Conservation (phyloP, 768 basidiomycete species). For the Psilocybe subaeruginosa region DNA sequence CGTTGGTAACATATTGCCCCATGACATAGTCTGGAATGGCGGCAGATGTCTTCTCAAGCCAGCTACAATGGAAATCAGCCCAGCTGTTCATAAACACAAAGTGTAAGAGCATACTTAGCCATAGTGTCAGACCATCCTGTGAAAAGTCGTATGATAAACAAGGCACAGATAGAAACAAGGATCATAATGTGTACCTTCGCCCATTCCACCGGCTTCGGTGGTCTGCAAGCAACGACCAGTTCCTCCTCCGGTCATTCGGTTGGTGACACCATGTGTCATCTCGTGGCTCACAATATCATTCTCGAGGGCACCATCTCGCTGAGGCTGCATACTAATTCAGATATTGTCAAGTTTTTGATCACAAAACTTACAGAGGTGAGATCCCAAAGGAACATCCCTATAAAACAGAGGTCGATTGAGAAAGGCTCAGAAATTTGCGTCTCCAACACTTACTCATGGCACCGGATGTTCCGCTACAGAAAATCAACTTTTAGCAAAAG, state of each 20-base stretch:
- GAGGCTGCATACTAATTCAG: constrained; percentile 29
- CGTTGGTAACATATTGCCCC: constrained; percentile 57
- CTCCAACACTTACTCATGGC: constrained; percentile 11
- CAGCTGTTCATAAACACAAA: too few species aligned
- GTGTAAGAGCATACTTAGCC: constrained; percentile 35
- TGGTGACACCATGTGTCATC: constrained; percentile 48
- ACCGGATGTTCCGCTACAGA: constrained; percentile 15
- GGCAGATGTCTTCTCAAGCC: constrained; percentile 43
- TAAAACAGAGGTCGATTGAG: neutral
- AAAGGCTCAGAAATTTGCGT: neutral
- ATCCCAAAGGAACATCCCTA: constrained; percentile 37
- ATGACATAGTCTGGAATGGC: constrained; percentile 40
- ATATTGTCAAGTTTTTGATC: neutral
- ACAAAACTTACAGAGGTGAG: constrained; percentile 24
- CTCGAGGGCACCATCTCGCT: constrained; percentile 64
- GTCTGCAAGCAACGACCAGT: constrained; percentile 64
- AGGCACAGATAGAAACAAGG: too few species aligned
- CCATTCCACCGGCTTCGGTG: constrained; percentile 67
- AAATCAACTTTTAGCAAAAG: neutral
- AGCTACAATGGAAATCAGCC: constrained; percentile 24
- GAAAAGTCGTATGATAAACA: neutral
- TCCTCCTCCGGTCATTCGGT: constrained; percentile 54
- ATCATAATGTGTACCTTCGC: constrained; percentile 40
- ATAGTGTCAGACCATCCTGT: constrained; percentile 45
- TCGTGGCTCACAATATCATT: constrained; percentile 57